Conservation (phyloP, 306 rosid species). For the Cercis canadensis region DNA sequence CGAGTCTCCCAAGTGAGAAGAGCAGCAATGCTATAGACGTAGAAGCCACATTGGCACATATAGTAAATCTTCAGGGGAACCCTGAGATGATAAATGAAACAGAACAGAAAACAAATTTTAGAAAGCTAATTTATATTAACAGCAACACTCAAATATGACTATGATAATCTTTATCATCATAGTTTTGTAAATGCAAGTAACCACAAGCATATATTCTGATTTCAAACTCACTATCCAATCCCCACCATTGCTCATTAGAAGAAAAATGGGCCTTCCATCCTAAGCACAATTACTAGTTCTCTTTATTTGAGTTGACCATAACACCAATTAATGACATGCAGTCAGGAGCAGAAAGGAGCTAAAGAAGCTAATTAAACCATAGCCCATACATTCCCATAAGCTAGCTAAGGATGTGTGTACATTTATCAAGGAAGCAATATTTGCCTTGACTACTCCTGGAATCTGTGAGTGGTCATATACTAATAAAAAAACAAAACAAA, state of each 20-base stretch:
- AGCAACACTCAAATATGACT: conserved; percentile 26
- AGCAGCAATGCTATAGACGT: conserved; percentile 86
- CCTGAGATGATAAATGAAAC: conserved; percentile 58
- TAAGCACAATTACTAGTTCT: conserved; percentile 16
- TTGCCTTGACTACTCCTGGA: conserved; percentile 30
- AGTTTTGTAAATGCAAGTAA: background rate
- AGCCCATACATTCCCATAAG: conserved; percentile 2
- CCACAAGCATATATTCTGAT: background rate
- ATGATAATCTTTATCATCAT: background rate
- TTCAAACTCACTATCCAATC: background rate
- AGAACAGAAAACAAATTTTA: conserved; percentile 41
- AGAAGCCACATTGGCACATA: conserved; percentile 96
- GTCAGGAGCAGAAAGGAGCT: conserved; percentile 18
- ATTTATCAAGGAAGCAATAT: conserved; percentile 20
- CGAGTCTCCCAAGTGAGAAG: conserved; percentile 94
- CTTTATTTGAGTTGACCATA: conserved; percentile 10
- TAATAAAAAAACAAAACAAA: background rate
- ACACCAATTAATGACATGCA: conserved; percentile 27
- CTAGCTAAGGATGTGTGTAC: conserved; percentile 9
- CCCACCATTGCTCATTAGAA: background rate
- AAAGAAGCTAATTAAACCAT: conserved; percentile 9
- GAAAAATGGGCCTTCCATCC: background rate
- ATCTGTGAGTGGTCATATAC: conserved; percentile 16
- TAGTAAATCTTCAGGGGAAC: conserved; percentile 69
- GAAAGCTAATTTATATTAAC: conserved; percentile 5